These are phyloP conservation scores for Leccinum aurantiacum DNA, from an alignment of 768 basidiomycete species.

Conservation along the genomic window DNA sequence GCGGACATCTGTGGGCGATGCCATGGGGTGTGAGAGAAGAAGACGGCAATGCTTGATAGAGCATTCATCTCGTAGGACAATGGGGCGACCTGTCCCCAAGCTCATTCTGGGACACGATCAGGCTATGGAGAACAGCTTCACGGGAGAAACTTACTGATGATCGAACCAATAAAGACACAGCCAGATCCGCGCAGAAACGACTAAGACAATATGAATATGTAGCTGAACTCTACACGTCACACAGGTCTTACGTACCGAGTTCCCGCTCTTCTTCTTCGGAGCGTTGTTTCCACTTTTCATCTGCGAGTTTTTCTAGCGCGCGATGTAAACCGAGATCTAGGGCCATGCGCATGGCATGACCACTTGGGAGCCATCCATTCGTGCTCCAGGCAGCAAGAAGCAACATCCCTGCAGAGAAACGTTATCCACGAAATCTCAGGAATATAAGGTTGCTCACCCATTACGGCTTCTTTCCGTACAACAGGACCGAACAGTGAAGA, in stretches of 20 bases:
- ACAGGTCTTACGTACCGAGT: slow-evolving; percentile 52
- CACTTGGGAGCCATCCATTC: slow-evolving; percentile 92
- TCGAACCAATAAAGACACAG: slow-evolving; percentile 95
- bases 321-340: slow-evolving; percentile 91
- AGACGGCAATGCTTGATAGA: slow-evolving; percentile 84
- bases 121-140: background rate
- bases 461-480: slow-evolving; percentile 92
- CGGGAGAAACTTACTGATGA: slow-evolving; percentile 68
- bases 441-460: slow-evolving; percentile 51
- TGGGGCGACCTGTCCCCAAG: slow-evolving; percentile 86
- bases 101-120: slow-evolving; percentile 63
- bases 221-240: slow-evolving; percentile 2
- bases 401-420: slow-evolving; percentile 66
- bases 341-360: slow-evolving; percentile 96
- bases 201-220: slow-evolving; percentile 37
- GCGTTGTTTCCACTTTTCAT: slow-evolving; percentile 60
- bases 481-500: slow-evolving; percentile 92
- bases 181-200: slow-evolving; percentile 93
- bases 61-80: slow-evolving; percentile 85
- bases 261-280: slow-evolving; percentile 85
- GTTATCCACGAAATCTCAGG: slow-evolving; percentile 3
- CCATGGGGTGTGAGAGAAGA: slow-evolving; percentile 82
- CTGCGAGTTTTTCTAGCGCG: slow-evolving; percentile 87
- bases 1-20: slow-evolving; percentile 85
- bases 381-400: slow-evolving; percentile 92